Conservation (phyloP, 768 basidiomycete species). For the Amanita rimosa region DNA sequence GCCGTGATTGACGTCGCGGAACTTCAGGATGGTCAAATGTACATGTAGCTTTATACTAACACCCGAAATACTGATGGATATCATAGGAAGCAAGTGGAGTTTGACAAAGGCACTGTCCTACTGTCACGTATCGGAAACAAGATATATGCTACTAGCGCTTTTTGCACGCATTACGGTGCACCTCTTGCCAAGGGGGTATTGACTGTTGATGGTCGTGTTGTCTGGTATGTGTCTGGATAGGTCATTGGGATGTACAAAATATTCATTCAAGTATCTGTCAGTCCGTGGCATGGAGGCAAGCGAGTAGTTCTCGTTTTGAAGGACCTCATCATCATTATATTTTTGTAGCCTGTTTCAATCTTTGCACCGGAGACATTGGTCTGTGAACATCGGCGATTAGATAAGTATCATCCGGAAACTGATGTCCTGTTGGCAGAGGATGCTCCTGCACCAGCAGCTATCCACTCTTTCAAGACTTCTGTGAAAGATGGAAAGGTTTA, state of each 20-base stretch:
- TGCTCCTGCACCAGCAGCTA: constrained; percentile 69
- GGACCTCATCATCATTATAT: not conserved
- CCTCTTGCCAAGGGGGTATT: constrained; percentile 77
- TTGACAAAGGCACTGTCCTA: constrained; percentile 69
- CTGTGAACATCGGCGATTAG: constrained; percentile 11
- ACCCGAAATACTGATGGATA: not conserved
- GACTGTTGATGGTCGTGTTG: constrained; percentile 65
- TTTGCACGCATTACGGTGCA: constrained; percentile 90
- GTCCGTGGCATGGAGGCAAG: constrained; percentile 83
- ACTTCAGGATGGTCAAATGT: constrained; percentile 61
- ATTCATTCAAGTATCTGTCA: constrained; percentile 14
- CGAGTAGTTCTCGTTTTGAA: constrained; percentile 1
- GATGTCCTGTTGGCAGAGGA: constrained; percentile 44
- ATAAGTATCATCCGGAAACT: not conserved
- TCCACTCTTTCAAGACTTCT: constrained; percentile 68
- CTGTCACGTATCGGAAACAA: constrained; percentile 67
- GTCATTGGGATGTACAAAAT: not conserved
- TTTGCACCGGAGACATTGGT: constrained; percentile 78
- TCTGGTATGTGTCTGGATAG: constrained; percentile 41
- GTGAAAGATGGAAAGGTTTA: constrained; percentile 64
- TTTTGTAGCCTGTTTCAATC: constrained; percentile 73
- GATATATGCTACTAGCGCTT: constrained; percentile 69
- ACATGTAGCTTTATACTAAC: not conserved
- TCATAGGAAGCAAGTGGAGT: constrained; percentile 70
- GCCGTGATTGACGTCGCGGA: constrained; percentile 48